These are phyloP conservation scores for Curvularia verruculosa DNA, from an alignment of 2,329 filamentous ascomycete species.

Conservation along the genomic window DNA sequence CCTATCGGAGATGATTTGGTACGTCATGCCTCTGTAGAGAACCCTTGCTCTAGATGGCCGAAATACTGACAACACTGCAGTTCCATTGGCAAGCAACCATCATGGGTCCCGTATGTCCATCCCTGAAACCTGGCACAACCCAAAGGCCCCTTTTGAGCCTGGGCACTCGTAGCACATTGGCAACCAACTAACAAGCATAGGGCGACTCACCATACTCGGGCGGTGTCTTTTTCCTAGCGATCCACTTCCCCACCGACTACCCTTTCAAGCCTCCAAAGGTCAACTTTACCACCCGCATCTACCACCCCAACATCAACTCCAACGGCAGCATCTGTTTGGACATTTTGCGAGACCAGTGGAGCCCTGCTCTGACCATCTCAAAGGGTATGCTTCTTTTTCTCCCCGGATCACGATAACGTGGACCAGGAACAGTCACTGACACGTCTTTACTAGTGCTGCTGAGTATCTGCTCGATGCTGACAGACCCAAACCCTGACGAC, in stretches of 20 bases:
- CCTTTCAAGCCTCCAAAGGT: conserved; percentile 99
- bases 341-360: conserved; percentile 99
- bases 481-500: conserved; percentile 98
- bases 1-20: conserved; percentile 98
- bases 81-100: conserved; percentile 99
- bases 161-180: background rate
- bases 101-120: conserved; percentile 90
- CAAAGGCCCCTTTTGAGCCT: background rate
- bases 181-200: conserved; percentile 57
- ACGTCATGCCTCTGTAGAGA: conserved; percentile 56
- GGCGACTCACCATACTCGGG: conserved; percentile 96
- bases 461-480: conserved; percentile 99
- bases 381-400: conserved; percentile 75
- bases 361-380: conserved; percentile 94
- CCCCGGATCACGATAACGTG: background rate
- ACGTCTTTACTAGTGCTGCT: conserved; percentile 71
- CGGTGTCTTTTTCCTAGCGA: conserved; percentile 98
- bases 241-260: conserved; percentile 99
- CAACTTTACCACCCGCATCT: conserved; percentile 99
- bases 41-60: conserved; percentile 31
- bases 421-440: conserved; percentile 5
- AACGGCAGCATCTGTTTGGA: conserved; percentile 99
- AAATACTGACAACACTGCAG: conserved; percentile 58
- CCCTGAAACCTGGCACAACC: background rate
- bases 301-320: conserved; percentile 99